Evolutionary conservation across 2,329 filamentous ascomycete genomes (phyloP).

Genomic region (Didymella glomerata): DNA sequence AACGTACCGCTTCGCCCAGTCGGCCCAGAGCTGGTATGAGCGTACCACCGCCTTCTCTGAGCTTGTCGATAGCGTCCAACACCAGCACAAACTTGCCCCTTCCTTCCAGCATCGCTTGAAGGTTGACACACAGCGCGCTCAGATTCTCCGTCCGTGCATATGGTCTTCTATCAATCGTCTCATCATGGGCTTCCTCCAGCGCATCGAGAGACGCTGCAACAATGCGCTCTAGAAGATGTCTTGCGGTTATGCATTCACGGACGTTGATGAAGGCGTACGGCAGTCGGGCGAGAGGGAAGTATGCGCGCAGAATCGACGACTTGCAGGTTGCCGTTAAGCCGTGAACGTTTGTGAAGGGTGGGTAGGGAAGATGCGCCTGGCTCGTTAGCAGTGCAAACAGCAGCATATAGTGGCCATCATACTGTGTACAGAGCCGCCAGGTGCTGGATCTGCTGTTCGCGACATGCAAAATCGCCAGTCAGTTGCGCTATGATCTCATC

Average conservation of each 20-base stretch:
- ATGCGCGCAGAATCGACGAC: conserved; percentile 70
- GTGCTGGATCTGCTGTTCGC: conserved; percentile 59
- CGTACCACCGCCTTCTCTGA: conserved; percentile 80
- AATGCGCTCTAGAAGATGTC: conserved; percentile 79
- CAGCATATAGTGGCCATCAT: neutral
- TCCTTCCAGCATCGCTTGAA: conserved; percentile 69
- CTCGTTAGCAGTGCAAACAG: conserved; percentile 26
- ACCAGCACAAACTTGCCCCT: conserved; percentile 77
- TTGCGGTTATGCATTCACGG: conserved; percentile 77
- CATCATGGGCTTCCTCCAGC: conserved; percentile 53
- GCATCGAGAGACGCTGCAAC: conserved; percentile 61
- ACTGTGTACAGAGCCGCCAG: conserved; percentile 58
- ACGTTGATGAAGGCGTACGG: conserved; percentile 71
- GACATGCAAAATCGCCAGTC: conserved; percentile 51
- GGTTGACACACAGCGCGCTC: conserved; percentile 75
- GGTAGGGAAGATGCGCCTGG: conserved; percentile 72
- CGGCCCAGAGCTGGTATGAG: conserved; percentile 82
- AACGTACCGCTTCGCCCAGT: conserved; percentile 77
- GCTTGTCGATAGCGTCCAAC: conserved; percentile 85
- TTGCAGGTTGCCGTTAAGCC: conserved; percentile 90
- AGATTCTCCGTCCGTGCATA: conserved; percentile 79
- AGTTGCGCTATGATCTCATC: conserved; percentile 49
- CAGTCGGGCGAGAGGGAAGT: conserved; percentile 64
- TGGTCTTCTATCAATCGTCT: conserved; percentile 51
- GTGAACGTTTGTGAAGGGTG: conserved; percentile 78